A percentile compares a stretch with the other conserved stretches of the same genome.
These are phyloP conservation scores for Anthostomella pinea DNA, from an alignment of 2,329 filamentous ascomycete genomes.

Conservation along the genomic window DNA sequence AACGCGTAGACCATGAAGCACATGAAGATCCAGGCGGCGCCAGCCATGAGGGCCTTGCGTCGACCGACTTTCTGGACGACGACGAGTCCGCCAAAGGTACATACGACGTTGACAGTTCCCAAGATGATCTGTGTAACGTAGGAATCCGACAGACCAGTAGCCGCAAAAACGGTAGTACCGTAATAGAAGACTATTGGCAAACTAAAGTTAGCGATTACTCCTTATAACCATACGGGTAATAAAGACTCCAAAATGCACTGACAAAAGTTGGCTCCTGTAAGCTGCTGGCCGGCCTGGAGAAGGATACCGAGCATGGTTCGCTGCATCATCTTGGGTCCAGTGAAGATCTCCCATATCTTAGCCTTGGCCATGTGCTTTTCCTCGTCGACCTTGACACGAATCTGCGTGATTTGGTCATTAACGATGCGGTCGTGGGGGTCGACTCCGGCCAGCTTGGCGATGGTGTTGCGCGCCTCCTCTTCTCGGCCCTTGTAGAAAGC, in stretches of 20 bases:
- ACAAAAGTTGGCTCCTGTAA: conserved; percentile 68
- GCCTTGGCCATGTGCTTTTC: conserved; percentile 45
- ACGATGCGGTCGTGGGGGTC: conserved; percentile 39
- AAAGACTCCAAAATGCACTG: no score
- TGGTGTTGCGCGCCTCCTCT: conserved; percentile 47
- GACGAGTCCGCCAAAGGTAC: conserved; percentile 63
- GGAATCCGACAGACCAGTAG: conserved; percentile 62
- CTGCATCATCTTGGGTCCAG: conserved; percentile 63
- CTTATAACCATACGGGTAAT: no score
- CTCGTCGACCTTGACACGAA: conserved; percentile 48
- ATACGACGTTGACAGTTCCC: conserved; percentile 63
- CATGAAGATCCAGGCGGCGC: conserved; percentile 59
- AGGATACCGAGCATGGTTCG: conserved; percentile 60
- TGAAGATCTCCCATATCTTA: conserved; percentile 60
- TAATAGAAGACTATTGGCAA: conserved; percentile 54
- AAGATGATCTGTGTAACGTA: conserved; percentile 69
- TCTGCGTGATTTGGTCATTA: conserved; percentile 48
- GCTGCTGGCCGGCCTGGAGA: conserved; percentile 64
- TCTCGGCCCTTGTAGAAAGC: conserved; percentile 45
- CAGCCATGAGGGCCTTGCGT: conserved; percentile 59
- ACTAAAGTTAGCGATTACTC: no score
- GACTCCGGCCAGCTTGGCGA: conserved; percentile 45
- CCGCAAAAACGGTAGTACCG: conserved; percentile 62
- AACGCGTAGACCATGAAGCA: conserved; percentile 52
- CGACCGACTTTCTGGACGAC: conserved; percentile 65